Percentiles rank a stretch among this genome's conserved stretches.
phyloP scores from a whole-genome alignment of 176 grass and related monocot species.

The Melocanna baccifera region DNA sequence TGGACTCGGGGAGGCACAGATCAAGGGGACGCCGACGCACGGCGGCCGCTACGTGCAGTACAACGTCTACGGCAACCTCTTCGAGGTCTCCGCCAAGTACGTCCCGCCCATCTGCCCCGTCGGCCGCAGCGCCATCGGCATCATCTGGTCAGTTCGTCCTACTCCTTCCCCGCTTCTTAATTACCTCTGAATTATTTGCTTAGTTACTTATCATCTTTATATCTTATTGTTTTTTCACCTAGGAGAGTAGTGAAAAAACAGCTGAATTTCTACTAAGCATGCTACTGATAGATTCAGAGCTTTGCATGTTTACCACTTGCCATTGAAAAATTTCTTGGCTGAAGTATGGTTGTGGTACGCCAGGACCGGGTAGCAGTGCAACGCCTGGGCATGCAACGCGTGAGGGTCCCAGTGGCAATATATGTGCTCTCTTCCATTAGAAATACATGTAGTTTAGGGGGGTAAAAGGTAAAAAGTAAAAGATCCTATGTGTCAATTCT shows the following conservation, averaged over 20 bases:
- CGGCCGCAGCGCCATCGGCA: constrained; percentile 84
- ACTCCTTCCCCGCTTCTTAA: not conserved
- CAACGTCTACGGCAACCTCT: constrained; percentile 91
- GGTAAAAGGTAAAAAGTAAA: too few species aligned
- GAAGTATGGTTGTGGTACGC: not conserved
- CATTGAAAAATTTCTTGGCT: not conserved
- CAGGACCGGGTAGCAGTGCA: not conserved
- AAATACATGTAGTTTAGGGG: too few species aligned
- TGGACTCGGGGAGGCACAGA: constrained; percentile 50
- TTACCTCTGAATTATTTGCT: not conserved
- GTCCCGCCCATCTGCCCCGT: constrained; percentile 83
- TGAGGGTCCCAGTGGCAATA: too few species aligned
- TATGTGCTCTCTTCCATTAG: too few species aligned
- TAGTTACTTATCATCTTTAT: not conserved
- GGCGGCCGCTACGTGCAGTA: constrained; percentile 93
- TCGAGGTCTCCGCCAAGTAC: constrained; percentile 96
- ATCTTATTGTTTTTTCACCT: not conserved
- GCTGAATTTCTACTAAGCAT: not conserved
- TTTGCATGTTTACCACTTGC: not conserved
- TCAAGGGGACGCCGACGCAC: constrained; percentile 73
- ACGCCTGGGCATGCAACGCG: not conserved
- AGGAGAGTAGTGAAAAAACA: not conserved
- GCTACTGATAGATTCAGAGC: not conserved
- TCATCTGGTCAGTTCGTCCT: constrained; percentile 69
- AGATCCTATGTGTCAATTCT: too few species aligned